A percentile compares a stretch with the other conserved stretches of the same genome.
phyloP scores from a whole-genome alignment of 148 eudicot species.

The Chenopodium suecicum region DNA sequence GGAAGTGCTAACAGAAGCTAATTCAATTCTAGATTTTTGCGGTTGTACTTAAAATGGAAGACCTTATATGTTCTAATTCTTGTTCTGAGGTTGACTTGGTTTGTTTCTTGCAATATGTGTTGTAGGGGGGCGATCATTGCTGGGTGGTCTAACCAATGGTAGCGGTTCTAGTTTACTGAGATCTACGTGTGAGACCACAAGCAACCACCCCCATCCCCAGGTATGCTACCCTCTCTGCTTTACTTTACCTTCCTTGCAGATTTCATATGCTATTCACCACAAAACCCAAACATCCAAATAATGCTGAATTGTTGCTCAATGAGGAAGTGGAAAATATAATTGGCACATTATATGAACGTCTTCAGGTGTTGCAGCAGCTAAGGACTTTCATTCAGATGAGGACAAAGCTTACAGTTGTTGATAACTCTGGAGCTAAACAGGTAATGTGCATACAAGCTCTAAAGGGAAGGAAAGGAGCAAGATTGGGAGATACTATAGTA shows the following conservation, averaged over 20 bases:
- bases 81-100: conserved; percentile 16
- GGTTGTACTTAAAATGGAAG: not conserved
- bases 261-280: not conserved
- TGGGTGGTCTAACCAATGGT: conserved; percentile 42
- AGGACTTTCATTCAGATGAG: conserved; percentile 93
- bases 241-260: not conserved
- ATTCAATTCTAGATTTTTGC: not conserved
- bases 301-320: not conserved
- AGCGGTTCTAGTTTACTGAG: conserved; percentile 33
- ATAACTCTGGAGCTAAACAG: conserved; percentile 88
- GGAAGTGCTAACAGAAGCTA: not conserved
- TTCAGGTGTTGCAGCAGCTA: conserved; percentile 41
- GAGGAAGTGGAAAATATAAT: not conserved
- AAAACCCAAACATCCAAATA: not conserved
- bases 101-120: conserved; percentile 13
- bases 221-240: conserved; percentile 31
- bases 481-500: conserved; percentile 79
- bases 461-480: conserved; percentile 69
- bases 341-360: conserved; percentile 4
- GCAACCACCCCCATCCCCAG: conserved; percentile 44
- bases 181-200: conserved; percentile 34
- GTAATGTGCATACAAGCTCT: conserved; percentile 87
- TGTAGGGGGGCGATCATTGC: conserved; percentile 53
- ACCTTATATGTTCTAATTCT: not conserved
- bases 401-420: conserved; percentile 79